A percentile compares a stretch with the other conserved stretches of the same genome.
phyloP scores from a whole-genome alignment of 129 eudicot species.

The Pittosporum tobira region DNA sequence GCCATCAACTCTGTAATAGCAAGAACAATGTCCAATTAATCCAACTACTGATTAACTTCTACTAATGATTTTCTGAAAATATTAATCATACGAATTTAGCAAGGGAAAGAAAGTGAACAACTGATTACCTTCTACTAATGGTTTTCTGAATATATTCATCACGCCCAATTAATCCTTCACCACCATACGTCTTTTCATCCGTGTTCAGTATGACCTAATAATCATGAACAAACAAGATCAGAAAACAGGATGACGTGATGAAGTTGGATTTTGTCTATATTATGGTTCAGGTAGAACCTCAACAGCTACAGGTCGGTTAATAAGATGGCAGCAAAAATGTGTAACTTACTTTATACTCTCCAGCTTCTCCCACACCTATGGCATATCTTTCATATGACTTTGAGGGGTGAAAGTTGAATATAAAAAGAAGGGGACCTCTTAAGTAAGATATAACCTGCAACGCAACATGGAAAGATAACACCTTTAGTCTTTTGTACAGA shows the following conservation, averaged over 20 bases:
- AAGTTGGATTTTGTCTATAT: background rate
- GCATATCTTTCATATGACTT: conserved; percentile 55
- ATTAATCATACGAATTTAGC: background rate
- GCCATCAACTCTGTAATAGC: conserved; percentile 74
- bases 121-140: conserved; percentile 50
- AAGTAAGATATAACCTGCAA: conserved; percentile 73
- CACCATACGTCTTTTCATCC: conserved; percentile 77
- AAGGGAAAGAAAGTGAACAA: background rate
- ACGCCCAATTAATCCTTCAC: conserved; percentile 49
- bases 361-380: conserved; percentile 97
- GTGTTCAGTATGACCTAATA: conserved; percentile 72
- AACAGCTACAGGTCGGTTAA: background rate
- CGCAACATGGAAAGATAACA: conserved; percentile 1
- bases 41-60: background rate
- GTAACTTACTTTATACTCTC: conserved; percentile 80
- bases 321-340: background rate
- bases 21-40: background rate
- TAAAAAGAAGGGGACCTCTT: conserved; percentile 83
- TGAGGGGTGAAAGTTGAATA: conserved; percentile 83
- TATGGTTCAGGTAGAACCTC: conserved; percentile 3
- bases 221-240: too few relatives aligned
- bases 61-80: background rate
- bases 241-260: background rate
- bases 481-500: background rate
- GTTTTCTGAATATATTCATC: conserved; percentile 62